Evolutionary conservation across 495 filamentous ascomycete genomes (phyloP).

Genomic region (Astrothelium macrocarpum): DNA sequence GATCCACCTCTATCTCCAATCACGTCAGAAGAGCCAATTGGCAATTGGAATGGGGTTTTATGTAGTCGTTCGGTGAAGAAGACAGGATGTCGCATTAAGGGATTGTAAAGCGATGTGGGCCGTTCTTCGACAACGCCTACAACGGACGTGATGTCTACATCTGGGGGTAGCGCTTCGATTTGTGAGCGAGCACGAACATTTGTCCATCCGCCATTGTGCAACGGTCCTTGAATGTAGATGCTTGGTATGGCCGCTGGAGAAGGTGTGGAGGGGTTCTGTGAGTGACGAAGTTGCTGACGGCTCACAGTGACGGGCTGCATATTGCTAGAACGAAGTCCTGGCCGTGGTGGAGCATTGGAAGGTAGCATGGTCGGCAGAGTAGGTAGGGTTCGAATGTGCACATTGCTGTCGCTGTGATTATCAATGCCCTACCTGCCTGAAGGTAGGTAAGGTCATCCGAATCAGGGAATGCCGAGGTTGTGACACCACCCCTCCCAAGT

Average conservation of each 20-base stretch:
- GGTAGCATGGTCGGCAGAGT: background rate
- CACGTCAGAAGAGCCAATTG: background rate
- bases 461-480: background rate
- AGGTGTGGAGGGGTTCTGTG: background rate
- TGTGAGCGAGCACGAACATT: background rate
- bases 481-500: constrained; percentile 3
- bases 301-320: background rate
- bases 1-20: background rate
- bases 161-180: background rate
- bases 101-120: constrained; percentile 22
- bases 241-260: background rate
- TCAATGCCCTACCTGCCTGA: background rate
- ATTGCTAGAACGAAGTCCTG: background rate
- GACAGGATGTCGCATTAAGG: constrained; percentile 31
- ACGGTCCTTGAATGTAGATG: background rate
- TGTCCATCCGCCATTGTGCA: background rate
- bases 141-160: background rate
- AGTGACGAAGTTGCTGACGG: background rate
- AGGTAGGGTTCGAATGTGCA: background rate
- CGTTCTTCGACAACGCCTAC: background rate
- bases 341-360: background rate
- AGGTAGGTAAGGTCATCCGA: background rate
- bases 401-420: no score
- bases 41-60: constrained; percentile 31
- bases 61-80: constrained; percentile 31